These are phyloP conservation scores for Harringtonia aguacate DNA, from an alignment of 2,329 filamentous ascomycete genomes.

Conservation along the genomic window DNA sequence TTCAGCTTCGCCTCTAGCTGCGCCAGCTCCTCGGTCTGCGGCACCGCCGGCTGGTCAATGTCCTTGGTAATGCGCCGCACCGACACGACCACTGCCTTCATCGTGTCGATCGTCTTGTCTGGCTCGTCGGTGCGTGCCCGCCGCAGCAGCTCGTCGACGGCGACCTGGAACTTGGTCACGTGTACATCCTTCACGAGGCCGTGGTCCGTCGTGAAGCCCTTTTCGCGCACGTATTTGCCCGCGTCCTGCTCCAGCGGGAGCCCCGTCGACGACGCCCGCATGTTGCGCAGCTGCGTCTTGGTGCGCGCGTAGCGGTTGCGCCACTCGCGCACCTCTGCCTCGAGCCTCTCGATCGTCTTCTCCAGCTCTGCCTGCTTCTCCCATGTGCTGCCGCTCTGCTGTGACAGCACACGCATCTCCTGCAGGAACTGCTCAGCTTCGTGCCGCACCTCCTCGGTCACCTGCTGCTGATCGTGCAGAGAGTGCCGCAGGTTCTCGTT, in stretches of 20 bases:
- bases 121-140: conserved; percentile 65
- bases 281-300: conserved; percentile 75
- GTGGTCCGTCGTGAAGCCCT: conserved; percentile 56
- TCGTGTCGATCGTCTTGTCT: conserved; percentile 66
- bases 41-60: conserved; percentile 49
- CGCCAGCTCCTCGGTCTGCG: conserved; percentile 40
- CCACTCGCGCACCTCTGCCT: conserved; percentile 82
- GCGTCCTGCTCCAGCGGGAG: conserved; percentile 59
- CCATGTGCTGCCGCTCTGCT: conserved; percentile 66
- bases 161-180: conserved; percentile 88
- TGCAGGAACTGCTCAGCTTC: conserved; percentile 75
- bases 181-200: conserved; percentile 85
- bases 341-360: conserved; percentile 62
- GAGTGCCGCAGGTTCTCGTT: conserved; percentile 58
- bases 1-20: conserved; percentile 62
- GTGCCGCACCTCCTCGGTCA: conserved; percentile 76
- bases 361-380: conserved; percentile 75
- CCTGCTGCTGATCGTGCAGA: conserved; percentile 62
- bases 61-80: conserved; percentile 80
- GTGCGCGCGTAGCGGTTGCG: conserved; percentile 77
- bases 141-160: conserved; percentile 82
- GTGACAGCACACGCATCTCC: conserved; percentile 82
- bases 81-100: conserved; percentile 75
- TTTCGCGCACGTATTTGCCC: conserved; percentile 54
- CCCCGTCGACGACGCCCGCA: conserved; percentile 72